Evolutionary conservation across 495 filamentous ascomycete species (phyloP).

Genomic region (Clohesyomyces aquaticus): DNA sequence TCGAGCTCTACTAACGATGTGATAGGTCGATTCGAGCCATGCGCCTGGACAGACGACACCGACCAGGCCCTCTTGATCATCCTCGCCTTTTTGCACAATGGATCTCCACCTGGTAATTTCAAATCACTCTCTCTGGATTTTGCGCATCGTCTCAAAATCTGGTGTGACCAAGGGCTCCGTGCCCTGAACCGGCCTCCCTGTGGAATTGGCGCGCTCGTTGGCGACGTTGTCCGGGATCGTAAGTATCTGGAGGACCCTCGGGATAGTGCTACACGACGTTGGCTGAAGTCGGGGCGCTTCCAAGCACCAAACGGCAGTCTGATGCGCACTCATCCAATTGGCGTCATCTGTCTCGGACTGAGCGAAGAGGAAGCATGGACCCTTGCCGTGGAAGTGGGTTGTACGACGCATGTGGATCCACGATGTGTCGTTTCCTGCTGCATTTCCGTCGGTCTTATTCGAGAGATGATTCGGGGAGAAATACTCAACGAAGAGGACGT

Average conservation of each 20-base stretch:
- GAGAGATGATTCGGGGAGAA: conserved; percentile 51
- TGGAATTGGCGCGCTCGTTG: conserved; percentile 50
- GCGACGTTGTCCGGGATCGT: conserved; percentile 41
- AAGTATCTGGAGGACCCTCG: conserved; percentile 46
- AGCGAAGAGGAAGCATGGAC: conserved; percentile 46
- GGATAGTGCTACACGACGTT: conserved; percentile 43
- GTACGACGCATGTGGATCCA: conserved; percentile 54
- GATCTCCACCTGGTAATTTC: conserved; percentile 24
- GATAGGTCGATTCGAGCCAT: conserved; percentile 42
- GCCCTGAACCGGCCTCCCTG: conserved; percentile 50
- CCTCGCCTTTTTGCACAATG: conserved; percentile 49
- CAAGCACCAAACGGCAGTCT: conserved; percentile 55
- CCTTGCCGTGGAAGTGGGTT: conserved; percentile 38
- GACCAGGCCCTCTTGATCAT: conserved; percentile 54
- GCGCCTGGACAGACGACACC: conserved; percentile 58
- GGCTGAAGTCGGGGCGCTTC: conserved; percentile 43
- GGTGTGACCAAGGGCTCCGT: conserved; percentile 50
- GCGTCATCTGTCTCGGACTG: conserved; percentile 47
- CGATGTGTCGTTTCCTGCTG: conserved; percentile 54
- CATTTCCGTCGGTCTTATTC: conserved; percentile 49
- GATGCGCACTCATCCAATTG: conserved; percentile 55
- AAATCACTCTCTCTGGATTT: conserved; percentile 42
- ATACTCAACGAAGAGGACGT: conserved; percentile 46
- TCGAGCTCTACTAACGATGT: not conserved
- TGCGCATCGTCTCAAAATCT: conserved; percentile 49